phyloP scores from a whole-genome alignment of 805 yeast genomes.

The Wickerhamiella allomyrinae region DNA sequence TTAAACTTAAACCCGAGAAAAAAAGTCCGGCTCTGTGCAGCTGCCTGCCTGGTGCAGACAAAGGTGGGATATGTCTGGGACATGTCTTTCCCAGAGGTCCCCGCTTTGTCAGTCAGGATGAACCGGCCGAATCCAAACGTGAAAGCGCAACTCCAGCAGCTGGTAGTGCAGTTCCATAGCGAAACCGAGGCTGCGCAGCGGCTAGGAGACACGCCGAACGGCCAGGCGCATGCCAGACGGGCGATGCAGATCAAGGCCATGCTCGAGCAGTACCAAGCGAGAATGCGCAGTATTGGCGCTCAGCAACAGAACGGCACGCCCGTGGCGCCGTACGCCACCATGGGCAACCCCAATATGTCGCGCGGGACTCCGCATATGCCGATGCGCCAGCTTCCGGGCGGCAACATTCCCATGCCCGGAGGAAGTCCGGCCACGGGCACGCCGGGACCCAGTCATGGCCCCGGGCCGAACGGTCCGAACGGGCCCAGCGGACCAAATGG shows the following conservation, averaged over 20 bases:
- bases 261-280: slow-evolving; percentile 15
- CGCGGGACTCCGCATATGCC: slow-evolving; percentile 9
- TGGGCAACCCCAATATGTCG: slow-evolving; percentile 3
- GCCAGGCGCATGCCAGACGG: slow-evolving; percentile 19
- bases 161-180: slow-evolving; percentile 21
- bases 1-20: too few species aligned
- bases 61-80: too few species aligned
- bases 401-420: background rate
- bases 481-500: background rate
- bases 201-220: slow-evolving; percentile 22
- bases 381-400: slow-evolving; percentile 4
- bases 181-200: slow-evolving; percentile 18
- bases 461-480: background rate
- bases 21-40: too few species aligned
- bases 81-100: too few species aligned
- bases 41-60: too few species aligned
- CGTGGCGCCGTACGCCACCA: background rate
- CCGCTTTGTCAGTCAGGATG: background rate
- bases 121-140: background rate
- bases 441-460: background rate
- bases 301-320: background rate
- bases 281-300: slow-evolving; percentile 3
- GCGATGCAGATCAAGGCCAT: slow-evolving; percentile 20
- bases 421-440: background rate
- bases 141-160: slow-evolving; percentile 17